phyloP scores from a whole-genome alignment of 148 eudicot species.

The Tetragonia tetragonoides region DNA sequence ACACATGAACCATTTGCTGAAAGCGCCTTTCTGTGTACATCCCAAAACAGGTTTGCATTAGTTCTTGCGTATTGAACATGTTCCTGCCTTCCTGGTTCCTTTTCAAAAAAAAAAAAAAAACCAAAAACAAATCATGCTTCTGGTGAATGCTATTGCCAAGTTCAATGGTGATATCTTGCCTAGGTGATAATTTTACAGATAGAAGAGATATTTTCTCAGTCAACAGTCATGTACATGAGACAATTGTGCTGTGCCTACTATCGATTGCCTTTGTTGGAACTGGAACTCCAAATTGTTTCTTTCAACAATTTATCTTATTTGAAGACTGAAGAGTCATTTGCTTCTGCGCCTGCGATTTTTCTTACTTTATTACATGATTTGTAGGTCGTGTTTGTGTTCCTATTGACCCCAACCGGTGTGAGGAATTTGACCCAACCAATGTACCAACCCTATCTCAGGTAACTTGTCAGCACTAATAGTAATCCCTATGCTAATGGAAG shows the following conservation, averaged over 20 bases:
- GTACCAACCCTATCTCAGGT: conserved; percentile 91
- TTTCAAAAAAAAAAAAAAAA: too few species aligned
- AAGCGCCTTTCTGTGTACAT: conserved; percentile 93
- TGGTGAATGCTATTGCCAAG: neutral
- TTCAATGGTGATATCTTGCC: neutral
- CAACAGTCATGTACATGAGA: neutral
- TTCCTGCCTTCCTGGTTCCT: neutral
- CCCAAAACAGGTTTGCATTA: conserved; percentile 80
- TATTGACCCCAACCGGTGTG: conserved; percentile 75
- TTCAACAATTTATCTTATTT: neutral
- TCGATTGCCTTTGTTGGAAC: conserved; percentile 3
- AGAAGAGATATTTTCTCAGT: neutral
- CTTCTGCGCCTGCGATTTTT: neutral
- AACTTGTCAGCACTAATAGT: conserved; percentile 11
- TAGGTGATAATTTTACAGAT: neutral
- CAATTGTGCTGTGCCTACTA: neutral
- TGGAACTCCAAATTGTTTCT: neutral
- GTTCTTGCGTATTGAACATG: neutral
- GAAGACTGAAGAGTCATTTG: neutral
- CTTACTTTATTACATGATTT: conserved; percentile 13
- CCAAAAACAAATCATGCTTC: too few species aligned
- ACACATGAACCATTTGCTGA: conserved; percentile 92
- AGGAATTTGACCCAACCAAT: conserved; percentile 80
- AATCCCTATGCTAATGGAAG: neutral
- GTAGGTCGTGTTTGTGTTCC: conserved; percentile 91